phyloP scores from a whole-genome alignment of 2,329 filamentous ascomycete genomes.

The Trichoderma polysporum region DNA sequence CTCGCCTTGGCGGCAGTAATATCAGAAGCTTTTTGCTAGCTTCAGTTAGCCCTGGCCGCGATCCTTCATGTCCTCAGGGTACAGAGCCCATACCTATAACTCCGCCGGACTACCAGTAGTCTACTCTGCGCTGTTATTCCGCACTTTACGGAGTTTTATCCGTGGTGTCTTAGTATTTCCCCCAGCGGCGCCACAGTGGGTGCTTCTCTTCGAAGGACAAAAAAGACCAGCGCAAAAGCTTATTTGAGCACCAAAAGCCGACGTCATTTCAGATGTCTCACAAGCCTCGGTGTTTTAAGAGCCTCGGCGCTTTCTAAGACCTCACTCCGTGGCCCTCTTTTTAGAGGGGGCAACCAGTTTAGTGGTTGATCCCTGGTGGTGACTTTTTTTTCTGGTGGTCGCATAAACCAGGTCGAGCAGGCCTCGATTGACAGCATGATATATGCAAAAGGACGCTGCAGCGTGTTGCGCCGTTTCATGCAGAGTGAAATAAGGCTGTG shows the following conservation, averaged over 20 bases:
- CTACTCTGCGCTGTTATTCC: not conserved
- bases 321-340: not conserved
- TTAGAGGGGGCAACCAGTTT: not conserved
- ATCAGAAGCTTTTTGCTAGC: constrained; percentile 8
- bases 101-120: too few species aligned
- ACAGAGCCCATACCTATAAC: not conserved
- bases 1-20: not conserved
- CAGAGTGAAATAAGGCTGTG: constrained; percentile 1
- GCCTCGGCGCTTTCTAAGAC: not conserved
- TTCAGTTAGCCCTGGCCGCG: not conserved
- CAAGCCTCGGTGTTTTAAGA: not conserved
- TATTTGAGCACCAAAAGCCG: not conserved
- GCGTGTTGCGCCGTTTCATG: not conserved
- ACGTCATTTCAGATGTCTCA: constrained; percentile 9
- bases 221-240: not conserved
- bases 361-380: not conserved
- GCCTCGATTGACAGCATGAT: not conserved
- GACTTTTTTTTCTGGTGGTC: not conserved
- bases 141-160: not conserved
- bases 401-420: not conserved
- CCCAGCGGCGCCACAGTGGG: not conserved
- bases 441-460: not conserved
- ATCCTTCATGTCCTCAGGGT: not conserved
- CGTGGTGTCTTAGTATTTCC: not conserved
- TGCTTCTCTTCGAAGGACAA: not conserved